A percentile compares a stretch with the other conserved stretches of the same genome.
These are phyloP conservation scores for Scopulariopsis brevicaulis DNA, from an alignment of 2,329 filamentous ascomycete genomes.

Conservation along the genomic window DNA sequence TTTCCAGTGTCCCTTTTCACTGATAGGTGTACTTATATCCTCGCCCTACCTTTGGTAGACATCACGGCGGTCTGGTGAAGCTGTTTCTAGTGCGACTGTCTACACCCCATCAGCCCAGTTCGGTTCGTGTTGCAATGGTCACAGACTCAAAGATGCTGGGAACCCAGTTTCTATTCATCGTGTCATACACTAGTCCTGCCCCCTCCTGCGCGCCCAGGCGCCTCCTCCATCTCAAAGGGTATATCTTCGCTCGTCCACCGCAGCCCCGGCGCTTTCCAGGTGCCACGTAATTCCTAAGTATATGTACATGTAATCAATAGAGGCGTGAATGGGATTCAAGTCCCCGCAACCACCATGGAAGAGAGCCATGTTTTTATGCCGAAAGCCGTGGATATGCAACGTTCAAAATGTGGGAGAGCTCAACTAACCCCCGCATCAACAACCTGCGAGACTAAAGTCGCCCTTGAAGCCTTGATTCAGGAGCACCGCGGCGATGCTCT, in stretches of 20 bases:
- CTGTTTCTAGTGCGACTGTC: no score
- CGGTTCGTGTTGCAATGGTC: no score
- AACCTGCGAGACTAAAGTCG: slow-evolving; percentile 36
- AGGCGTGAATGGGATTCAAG: background rate
- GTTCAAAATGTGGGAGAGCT: background rate
- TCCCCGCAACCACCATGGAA: background rate
- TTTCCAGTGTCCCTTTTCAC: no score
- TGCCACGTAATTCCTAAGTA: background rate
- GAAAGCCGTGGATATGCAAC: no score
- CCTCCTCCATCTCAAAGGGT: background rate
- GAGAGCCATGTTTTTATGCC: no score
- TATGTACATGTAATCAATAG: background rate
- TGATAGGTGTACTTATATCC: no score
- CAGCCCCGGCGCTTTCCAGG: background rate
- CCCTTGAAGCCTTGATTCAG: slow-evolving; percentile 55
- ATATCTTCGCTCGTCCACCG: background rate
- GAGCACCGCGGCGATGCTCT: slow-evolving; percentile 52
- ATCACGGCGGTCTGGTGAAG: no score
- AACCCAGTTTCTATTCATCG: background rate
- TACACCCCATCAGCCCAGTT: no score
- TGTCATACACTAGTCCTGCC: background rate
- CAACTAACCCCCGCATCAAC: background rate
- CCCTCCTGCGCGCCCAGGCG: background rate
- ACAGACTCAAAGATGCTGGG: no score
- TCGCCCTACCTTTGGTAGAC: no score